phyloP scores from a whole-genome alignment of 805 yeast genomes.

The Cyberlindnera saturnus region DNA sequence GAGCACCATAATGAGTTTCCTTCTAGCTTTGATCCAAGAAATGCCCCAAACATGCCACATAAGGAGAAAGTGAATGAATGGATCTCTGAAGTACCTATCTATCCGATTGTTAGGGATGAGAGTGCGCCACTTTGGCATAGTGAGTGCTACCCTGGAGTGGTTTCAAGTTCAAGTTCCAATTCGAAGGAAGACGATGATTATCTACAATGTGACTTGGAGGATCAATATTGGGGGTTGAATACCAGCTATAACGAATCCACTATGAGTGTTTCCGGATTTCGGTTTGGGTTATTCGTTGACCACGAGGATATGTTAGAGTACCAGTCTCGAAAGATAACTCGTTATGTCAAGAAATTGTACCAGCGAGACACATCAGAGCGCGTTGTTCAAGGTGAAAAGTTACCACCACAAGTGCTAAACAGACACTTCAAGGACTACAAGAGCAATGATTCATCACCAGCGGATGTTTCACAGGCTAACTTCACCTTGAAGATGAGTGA shows the following conservation, averaged over 20 bases:
- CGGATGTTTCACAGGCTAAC: too few relatives aligned
- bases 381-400: background rate
- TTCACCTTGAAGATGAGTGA: background rate
- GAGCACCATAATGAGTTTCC: constrained; percentile 29
- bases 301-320: constrained; percentile 42
- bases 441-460: too few relatives aligned
- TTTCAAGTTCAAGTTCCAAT: constrained; percentile 19
- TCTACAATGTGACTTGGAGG: constrained; percentile 6
- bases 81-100: constrained; percentile 54
- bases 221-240: background rate
- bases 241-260: background rate
- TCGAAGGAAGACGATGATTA: constrained; percentile 3
- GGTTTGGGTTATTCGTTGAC: constrained; percentile 28
- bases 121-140: constrained; percentile 24
- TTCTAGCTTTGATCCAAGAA: constrained; percentile 52
- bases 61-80: constrained; percentile 61
- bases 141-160: constrained; percentile 48
- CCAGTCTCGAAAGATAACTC: constrained; percentile 48
- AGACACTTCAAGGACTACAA: too few relatives aligned
- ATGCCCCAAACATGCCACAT: constrained; percentile 55
- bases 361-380: constrained; percentile 14
- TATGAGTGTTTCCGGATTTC: constrained; percentile 1
- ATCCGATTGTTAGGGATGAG: constrained; percentile 16
- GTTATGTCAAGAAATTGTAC: constrained; percentile 36
- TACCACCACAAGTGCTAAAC: too few relatives aligned